These are phyloP conservation scores for Trichosporon sp. DNA, from an alignment of 1,284 basidiomycete species.

Conservation along the genomic window DNA sequence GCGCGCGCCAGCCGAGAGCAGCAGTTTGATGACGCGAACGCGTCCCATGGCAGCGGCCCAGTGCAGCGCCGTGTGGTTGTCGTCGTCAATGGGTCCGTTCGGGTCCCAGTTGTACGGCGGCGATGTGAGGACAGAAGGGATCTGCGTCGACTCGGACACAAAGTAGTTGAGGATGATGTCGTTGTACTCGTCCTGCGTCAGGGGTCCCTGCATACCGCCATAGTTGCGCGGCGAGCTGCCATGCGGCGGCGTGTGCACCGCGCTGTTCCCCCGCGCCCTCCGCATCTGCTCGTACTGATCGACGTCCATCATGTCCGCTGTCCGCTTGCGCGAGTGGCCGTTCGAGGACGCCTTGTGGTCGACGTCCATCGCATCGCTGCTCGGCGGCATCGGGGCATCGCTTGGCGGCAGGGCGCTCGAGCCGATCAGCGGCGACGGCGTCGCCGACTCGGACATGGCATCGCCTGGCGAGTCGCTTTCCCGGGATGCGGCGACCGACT, in stretches of 20 bases:
- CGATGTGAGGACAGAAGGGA: conserved; percentile 82
- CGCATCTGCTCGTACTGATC: conserved; percentile 46
- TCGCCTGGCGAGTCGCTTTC: conserved; percentile 28
- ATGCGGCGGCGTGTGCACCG: conserved; percentile 51
- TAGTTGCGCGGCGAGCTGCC: conserved; percentile 31
- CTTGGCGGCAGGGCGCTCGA: conserved; percentile 22
- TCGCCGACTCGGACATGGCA: conserved; percentile 36
- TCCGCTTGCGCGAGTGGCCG: conserved; percentile 40
- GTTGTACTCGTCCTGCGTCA: conserved; percentile 67
- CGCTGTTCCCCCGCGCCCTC: conserved; percentile 46
- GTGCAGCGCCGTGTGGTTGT: conserved; percentile 95
- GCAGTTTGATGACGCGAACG: conserved; percentile 90
- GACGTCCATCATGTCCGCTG: conserved; percentile 48
- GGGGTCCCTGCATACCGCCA: conserved; percentile 33
- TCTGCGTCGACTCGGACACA: conserved; percentile 93
- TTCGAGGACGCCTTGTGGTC: conserved; percentile 24
- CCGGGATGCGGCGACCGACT: conserved; percentile 25
- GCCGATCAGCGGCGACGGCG: conserved; percentile 32
- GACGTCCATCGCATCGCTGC: conserved; percentile 30
- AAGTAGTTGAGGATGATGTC: conserved; percentile 99
- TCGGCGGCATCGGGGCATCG: conserved; percentile 22
- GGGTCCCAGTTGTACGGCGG: conserved; percentile 93
- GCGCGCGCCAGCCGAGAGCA: conserved; percentile 91
- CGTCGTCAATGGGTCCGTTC: conserved; percentile 96
- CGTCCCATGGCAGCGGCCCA: conserved; percentile 99